Base-by-base conservation (phyloP, 176 grass and related monocot genomes). In the Phoenix dactylifera region DNA sequence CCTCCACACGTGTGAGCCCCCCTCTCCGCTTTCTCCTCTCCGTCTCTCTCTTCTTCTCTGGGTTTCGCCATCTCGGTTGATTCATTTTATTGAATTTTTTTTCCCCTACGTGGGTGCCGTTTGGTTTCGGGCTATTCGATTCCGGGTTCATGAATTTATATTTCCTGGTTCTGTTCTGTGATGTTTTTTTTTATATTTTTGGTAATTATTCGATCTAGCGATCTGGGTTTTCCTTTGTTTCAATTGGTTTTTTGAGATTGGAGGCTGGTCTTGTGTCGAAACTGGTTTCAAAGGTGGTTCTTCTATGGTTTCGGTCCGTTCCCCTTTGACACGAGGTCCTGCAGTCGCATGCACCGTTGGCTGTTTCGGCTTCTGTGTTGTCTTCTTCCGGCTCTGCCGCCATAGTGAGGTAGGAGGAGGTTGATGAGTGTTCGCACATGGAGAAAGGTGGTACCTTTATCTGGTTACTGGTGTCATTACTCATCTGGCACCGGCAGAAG, bases 301-400 rank as follows among this genome's bases (percentile, higher is more conserved):
- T 18, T 22, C 3, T 18, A 56, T 24, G n/a, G 26, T 22, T 22
- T 29, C 28, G 16, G 16, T 25, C 26, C 28, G 20, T 73, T 63
- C 70, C 70, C 51, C 50, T 55, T 72, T 25, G 50, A 3, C 59
- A 24, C 18, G 50, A 12, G 50, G 24, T 18, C 22, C 26, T 29
- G 51, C 52, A 16, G 65, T 55, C 51, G 65, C 26, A 48, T 68
- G 65, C 28, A 9, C 20, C 28, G 52, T 68, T 16, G 26, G 16
- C 25, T 4, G 26, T 56, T 39, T 16, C 26, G 17, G n/a, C 18
- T 16, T 39, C 28, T 23, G 16, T 68, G 18, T 15, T 44, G 24
- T 26, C 26, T 54, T 16, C 52, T 22, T 56, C 28, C 29, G 0
- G 18, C 18, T 35, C 18, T 22, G 51, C 51, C 35, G 6, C 55